These are phyloP conservation scores for Silene vulgaris DNA, from an alignment of 179 eudicot genomes.

Conservation along the genomic window DNA sequence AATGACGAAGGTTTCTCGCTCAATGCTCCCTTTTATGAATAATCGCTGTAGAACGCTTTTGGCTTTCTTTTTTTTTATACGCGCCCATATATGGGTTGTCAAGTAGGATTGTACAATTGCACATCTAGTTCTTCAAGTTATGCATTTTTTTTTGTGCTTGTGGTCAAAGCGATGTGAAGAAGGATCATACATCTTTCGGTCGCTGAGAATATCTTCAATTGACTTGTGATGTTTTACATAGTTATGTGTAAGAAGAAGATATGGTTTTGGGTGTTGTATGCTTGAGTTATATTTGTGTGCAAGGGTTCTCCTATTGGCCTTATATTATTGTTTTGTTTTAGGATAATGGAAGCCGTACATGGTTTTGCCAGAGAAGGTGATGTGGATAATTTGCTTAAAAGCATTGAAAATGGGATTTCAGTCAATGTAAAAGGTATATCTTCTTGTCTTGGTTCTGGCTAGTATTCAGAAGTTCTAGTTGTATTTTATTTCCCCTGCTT, in stretches of 20 bases:
- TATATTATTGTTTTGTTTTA: conserved; percentile 23
- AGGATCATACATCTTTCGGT: not conserved
- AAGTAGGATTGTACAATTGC: too few species aligned
- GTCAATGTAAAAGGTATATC: conserved; percentile 58
- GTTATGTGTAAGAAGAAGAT: not conserved
- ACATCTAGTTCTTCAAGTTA: too few species aligned
- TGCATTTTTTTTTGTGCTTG: too few species aligned
- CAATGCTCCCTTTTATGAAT: not conserved
- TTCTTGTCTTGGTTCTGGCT: not conserved
- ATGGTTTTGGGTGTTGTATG: conserved; percentile 13
- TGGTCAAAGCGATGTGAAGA: not conserved
- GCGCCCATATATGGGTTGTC: too few species aligned
- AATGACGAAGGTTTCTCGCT: not conserved
- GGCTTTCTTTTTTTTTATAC: too few species aligned
- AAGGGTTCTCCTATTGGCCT: conserved; percentile 4
- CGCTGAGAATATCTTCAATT: not conserved
- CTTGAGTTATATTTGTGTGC: not conserved
- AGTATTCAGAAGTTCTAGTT: not conserved
- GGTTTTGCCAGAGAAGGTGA: conserved; percentile 94
- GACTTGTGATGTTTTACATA: not conserved
- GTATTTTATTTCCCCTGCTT: not conserved
- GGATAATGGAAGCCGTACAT: conserved; percentile 84
- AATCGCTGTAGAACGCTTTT: too few species aligned
- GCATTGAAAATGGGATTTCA: conserved; percentile 62
- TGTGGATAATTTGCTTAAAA: conserved; percentile 57